Evolutionary conservation across 2,329 filamentous ascomycete species (phyloP).

Genomic region (Fusarium continuum): DNA sequence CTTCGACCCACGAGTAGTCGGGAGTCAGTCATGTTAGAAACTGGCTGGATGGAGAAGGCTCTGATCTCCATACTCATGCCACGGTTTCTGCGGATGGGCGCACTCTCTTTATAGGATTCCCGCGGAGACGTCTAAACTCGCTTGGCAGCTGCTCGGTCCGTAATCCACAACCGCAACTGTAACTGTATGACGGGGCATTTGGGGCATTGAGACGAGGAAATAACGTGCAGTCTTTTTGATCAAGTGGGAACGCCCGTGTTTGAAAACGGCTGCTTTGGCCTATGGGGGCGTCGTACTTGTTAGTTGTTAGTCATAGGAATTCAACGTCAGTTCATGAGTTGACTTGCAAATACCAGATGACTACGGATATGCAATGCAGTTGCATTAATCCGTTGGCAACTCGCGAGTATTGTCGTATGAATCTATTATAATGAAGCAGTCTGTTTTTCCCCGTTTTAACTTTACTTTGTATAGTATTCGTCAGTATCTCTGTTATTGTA

Average conservation of each 20-base stretch:
- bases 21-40: no score
- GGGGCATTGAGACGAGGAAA: not conserved
- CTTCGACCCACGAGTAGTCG: conserved; percentile 13
- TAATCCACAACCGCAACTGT: conserved; percentile 5
- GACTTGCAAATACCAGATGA: not conserved
- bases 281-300: conserved; percentile 5
- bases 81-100: not conserved
- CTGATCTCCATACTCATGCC: no score
- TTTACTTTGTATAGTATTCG: not conserved
- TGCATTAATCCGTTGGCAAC: not conserved
- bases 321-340: conserved; percentile 9
- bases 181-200: conserved; percentile 14
- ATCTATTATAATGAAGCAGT: not conserved
- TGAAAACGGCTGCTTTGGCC: not conserved
- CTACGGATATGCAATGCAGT: no score
- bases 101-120: conserved; percentile 6
- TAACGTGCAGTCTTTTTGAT: not conserved
- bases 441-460: not conserved
- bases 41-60: no score
- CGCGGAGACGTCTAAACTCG: conserved; percentile 14
- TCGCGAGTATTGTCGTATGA: not conserved
- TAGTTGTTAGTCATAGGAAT: conserved; percentile 24
- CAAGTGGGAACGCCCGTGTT: not conserved
- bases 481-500: not conserved
- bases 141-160: conserved; percentile 6